Evolutionary conservation across 306 rosid genomes (phyloP), one percentile per base, ranked within the genome.

Genomic region (Spatholobus suberectus): DNA sequence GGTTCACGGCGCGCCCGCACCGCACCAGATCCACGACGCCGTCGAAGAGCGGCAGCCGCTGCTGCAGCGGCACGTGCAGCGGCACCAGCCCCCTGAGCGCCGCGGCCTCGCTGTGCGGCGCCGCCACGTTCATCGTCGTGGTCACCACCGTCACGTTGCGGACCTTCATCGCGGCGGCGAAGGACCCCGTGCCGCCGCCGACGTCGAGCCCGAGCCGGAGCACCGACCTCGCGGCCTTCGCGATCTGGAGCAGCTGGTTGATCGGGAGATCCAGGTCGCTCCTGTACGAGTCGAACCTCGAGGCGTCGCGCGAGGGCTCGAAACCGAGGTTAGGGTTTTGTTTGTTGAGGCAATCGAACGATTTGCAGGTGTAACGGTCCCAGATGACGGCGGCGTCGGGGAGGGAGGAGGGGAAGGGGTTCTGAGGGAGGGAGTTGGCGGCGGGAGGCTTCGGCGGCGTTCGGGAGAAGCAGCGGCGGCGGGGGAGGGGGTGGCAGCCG

Each of bases 401-500:
- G 7, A 95, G 86, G 4, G 90, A 84, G 24, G 89, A 37, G 35
- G 88, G 87, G 21, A 95, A 93, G 2, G 98, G 92, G 49, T 84
- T 26, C 1, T 71, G 58, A 0, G 97, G 90, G 66, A 95, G 92
- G 4, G 95, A 59, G 23, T 3, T 59, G 0, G 78, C 82, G 17
- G 83, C 49, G 0, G 90, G 63, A 47, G 89, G 97, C 17, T 90
- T 92, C 6, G 68, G 83, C 2, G 97, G 96, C 61, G 99, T 94
- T 69, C 47, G 73, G 46, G 98, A 77, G 83, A 96, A 96, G 78
- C 99, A 96, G 1, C 99, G 82, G 3, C 99, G 98, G 79, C 99
- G 97, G 23, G 99, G 99, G 80, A 96, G 99, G 0, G 99, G 99
- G 83, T 94, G 99, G 82, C 98, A 96, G 21, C 99, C 99, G 9